Conservation (phyloP, 2,329 filamentous ascomycete species). For the Arachnopeziza araneosa region DNA sequence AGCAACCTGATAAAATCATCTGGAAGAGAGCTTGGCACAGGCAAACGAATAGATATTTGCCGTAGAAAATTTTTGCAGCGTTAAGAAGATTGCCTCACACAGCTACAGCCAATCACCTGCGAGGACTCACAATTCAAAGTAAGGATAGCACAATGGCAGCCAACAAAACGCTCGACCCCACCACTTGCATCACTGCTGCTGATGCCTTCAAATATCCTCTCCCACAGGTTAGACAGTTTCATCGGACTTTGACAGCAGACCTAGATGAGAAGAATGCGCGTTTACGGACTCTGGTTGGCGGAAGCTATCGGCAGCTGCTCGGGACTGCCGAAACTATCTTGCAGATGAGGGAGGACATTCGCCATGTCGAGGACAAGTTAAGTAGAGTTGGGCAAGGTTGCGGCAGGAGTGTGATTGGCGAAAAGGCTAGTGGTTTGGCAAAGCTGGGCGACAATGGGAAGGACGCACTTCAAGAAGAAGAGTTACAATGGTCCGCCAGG, state of each 20-base stretch:
- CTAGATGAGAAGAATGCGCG: constrained; percentile 59
- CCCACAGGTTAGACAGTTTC: constrained; percentile 58
- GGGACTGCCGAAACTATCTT: constrained; percentile 93
- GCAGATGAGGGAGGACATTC: constrained; percentile 76
- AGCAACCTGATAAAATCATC: not conserved
- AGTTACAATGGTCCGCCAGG: constrained; percentile 34
- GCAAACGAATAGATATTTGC: not conserved
- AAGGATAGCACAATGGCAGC: constrained; percentile 15
- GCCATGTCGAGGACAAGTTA: constrained; percentile 65
- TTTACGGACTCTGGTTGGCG: constrained; percentile 58
- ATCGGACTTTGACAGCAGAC: constrained; percentile 52
- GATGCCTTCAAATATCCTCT: constrained; percentile 45
- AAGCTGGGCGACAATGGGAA: constrained; percentile 36
- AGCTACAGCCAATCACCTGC: not conserved
- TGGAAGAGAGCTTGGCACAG: not conserved
- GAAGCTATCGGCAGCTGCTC: constrained; percentile 79
- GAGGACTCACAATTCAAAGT: not conserved
- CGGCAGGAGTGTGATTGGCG: constrained; percentile 64
- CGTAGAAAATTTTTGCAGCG: not conserved
- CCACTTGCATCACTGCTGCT: constrained; percentile 38
- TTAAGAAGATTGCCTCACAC: not conserved
- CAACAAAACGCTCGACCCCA: constrained; percentile 44
- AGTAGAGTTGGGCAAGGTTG: constrained; percentile 70
- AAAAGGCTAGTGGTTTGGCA: constrained; percentile 54
- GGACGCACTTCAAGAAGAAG: constrained; percentile 24